Conservation (phyloP, 768 basidiomycete species). For the Tephrocybe sp. region DNA sequence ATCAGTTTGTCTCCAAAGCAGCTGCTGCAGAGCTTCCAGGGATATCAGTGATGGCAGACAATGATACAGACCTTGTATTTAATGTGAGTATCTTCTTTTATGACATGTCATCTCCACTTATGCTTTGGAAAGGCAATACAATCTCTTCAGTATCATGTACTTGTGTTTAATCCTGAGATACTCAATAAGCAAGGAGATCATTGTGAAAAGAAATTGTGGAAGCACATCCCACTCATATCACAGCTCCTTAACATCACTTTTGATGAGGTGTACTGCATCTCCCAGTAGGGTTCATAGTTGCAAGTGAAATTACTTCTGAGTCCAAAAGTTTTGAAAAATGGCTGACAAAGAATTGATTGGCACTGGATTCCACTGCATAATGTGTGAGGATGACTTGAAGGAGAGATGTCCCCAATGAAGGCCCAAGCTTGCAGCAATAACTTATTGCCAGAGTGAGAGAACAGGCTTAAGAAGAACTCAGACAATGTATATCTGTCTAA, state of each 20-base stretch:
- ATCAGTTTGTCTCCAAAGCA: constrained; percentile 16
- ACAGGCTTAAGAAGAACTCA: too few species aligned
- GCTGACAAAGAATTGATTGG: too few species aligned
- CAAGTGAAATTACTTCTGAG: too few species aligned
- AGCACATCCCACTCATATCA: too few species aligned
- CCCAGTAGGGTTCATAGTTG: constrained; percentile 31
- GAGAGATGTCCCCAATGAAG: too few species aligned
- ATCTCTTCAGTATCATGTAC: constrained; percentile 14
- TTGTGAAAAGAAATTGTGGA: too few species aligned
- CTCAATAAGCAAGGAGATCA: constrained; percentile 1
- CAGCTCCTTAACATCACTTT: constrained; percentile 28
- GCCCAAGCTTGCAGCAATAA: too few species aligned
- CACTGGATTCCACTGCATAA: too few species aligned
- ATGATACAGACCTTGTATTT: constrained; percentile 13
- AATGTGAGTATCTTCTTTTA: constrained; percentile 16
- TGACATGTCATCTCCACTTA: not conserved
- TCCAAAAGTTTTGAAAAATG: too few species aligned
- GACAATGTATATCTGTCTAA: too few species aligned
- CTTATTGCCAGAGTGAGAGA: too few species aligned
- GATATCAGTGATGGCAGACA: constrained; percentile 17
- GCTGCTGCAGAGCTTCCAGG: constrained; percentile 14
- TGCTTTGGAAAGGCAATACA: constrained; percentile 1
- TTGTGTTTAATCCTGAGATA: constrained; percentile 20
- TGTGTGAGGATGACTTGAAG: too few species aligned
- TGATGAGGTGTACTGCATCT: constrained; percentile 37